Evolutionary conservation across 2,329 filamentous ascomycete species (phyloP).

Genomic region (Corynespora cassiicola): DNA sequence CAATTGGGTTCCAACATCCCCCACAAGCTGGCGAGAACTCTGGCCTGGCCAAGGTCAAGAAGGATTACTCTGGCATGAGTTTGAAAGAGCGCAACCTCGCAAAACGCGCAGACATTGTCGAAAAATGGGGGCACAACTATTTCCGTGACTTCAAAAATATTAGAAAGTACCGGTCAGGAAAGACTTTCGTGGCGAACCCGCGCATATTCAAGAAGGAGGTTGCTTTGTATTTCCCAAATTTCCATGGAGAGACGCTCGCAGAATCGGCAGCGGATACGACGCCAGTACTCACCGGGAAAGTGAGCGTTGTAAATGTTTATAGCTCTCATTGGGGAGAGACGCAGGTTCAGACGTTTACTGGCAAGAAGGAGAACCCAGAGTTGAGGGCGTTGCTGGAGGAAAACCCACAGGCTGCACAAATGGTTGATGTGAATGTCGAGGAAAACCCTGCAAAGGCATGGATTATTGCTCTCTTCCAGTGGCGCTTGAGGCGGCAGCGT

Average conservation of each 20-base stretch:
- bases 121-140: conserved; percentile 83
- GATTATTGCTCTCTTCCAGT: conserved; percentile 63
- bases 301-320: conserved; percentile 82
- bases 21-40: conserved; percentile 82
- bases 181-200: conserved; percentile 86
- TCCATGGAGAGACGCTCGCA: conserved; percentile 78
- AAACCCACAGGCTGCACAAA: conserved; percentile 67
- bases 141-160: conserved; percentile 96
- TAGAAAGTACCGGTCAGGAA: conserved; percentile 76
- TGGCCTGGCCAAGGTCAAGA: conserved; percentile 66
- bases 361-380: conserved; percentile 69
- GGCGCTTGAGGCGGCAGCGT: conserved; percentile 55
- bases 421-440: conserved; percentile 88
- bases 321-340: conserved; percentile 84
- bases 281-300: conserved; percentile 71
- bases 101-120: conserved; percentile 75
- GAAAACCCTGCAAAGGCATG: conserved; percentile 72
- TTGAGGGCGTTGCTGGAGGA: conserved; percentile 67
- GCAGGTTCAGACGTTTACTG: conserved; percentile 76
- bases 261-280: conserved; percentile 70
- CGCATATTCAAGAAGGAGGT: conserved; percentile 82
- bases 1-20: conserved; percentile 80
- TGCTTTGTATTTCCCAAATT: conserved; percentile 92
- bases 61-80: conserved; percentile 39
- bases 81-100: conserved; percentile 65